A percentile compares a stretch with the other conserved stretches of the same genome.
phyloP scores from a whole-genome alignment of 257 asterid genomes.

The Leonotis leonurus region DNA sequence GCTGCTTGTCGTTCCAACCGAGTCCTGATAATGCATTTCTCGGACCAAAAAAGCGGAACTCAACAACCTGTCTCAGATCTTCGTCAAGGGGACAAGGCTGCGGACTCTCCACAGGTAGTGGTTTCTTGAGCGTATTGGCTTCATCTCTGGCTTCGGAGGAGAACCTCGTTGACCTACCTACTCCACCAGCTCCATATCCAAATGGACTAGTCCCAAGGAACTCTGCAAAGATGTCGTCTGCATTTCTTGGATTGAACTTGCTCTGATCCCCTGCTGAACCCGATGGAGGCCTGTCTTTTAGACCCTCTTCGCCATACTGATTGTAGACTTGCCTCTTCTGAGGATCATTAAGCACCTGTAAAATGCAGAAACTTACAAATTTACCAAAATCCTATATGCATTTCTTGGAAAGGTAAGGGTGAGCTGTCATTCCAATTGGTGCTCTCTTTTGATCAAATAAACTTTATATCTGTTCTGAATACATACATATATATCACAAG shows the following conservation, averaged over 20 bases:
- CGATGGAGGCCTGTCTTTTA: slow-evolving; percentile 57
- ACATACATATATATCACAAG: no score
- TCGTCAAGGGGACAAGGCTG: slow-evolving; percentile 83
- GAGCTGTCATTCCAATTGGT: no score
- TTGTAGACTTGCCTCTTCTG: slow-evolving; percentile 72
- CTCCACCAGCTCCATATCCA: slow-evolving; percentile 52
- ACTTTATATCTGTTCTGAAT: no score
- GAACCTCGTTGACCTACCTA: slow-evolving; percentile 47
- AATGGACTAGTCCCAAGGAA: slow-evolving; percentile 91
- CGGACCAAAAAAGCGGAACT: no score
- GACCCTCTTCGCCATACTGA: slow-evolving; percentile 81
- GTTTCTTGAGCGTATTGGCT: slow-evolving; percentile 53
- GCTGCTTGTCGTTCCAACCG: no score
- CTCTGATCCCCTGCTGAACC: slow-evolving; percentile 41
- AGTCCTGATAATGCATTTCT: no score
- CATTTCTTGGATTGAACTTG: slow-evolving; percentile 60
- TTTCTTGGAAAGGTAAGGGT: no score
- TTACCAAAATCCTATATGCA: no score
- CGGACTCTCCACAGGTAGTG: slow-evolving; percentile 70
- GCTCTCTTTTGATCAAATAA: no score
- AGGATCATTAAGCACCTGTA: slow-evolving; percentile 87
- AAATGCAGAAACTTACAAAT: neutral
- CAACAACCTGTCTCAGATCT: slow-evolving; percentile 69
- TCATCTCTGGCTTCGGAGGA: slow-evolving; percentile 42
- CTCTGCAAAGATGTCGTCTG: slow-evolving; percentile 91